Conservation (phyloP, 208 protist species). For the Angomonas deanei region DNA sequence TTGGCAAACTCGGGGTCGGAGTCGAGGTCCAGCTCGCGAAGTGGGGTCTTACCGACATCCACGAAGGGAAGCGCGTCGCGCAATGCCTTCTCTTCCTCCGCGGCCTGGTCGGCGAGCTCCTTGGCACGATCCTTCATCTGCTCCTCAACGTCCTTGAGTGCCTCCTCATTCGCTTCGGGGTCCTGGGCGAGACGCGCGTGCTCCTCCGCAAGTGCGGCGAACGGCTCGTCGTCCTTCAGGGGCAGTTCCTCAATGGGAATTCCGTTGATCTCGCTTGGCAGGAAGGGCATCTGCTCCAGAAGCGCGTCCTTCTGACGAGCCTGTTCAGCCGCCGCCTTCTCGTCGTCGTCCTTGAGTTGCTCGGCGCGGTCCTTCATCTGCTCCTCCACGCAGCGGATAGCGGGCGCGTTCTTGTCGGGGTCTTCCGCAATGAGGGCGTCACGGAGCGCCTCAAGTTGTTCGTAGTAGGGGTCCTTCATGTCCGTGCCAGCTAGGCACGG, state of each 20-base stretch:
- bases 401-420: conserved; percentile 16
- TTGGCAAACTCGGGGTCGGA: too few species aligned
- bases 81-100: too few species aligned
- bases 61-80: too few species aligned
- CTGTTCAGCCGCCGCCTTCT: conserved; percentile 5
- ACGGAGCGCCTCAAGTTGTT: conserved; percentile 32
- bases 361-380: conserved; percentile 28
- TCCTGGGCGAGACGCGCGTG: too few species aligned
- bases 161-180: too few species aligned
- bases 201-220: conserved; percentile 11
- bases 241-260: conserved; percentile 6
- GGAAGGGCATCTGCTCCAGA: conserved; percentile 17
- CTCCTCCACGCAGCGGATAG: conserved; percentile 37
- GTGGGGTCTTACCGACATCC: too few species aligned
- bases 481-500: conserved; percentile 19
- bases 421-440: conserved; percentile 27
- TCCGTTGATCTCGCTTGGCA: conserved; percentile 4
- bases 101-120: too few species aligned
- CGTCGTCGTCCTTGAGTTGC: conserved; percentile 25
- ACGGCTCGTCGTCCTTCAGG: conserved; percentile 14
- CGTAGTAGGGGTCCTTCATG: conserved; percentile 36
- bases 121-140: conserved; percentile 10
- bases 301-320: conserved; percentile 15
- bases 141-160: conserved; percentile 14
- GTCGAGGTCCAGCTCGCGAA: too few species aligned